phyloP scores from a whole-genome alignment of 1,284 basidiomycete species.

The Lentinula novae-zelandiae region DNA sequence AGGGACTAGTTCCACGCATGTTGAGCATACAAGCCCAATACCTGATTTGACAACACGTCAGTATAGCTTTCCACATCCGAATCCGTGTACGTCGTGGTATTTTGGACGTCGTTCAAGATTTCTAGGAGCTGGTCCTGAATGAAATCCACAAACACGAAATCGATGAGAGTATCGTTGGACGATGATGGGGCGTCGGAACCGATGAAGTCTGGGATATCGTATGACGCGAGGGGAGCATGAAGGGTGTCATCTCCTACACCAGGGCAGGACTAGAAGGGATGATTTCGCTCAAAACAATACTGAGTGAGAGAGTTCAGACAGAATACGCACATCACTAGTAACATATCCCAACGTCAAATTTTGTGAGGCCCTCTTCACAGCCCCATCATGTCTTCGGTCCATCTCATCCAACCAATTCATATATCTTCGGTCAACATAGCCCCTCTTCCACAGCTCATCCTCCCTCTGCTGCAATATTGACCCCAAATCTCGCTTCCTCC shows the following conservation, averaged over 20 bases:
- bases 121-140: conserved; percentile 49
- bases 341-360: conserved; percentile 70
- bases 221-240: conserved; percentile 44
- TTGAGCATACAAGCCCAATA: conserved; percentile 61
- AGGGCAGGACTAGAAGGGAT: conserved; percentile 51
- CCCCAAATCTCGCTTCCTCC: conserved; percentile 16
- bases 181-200: conserved; percentile 47
- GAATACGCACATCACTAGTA: conserved; percentile 57
- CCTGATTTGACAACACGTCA: conserved; percentile 42
- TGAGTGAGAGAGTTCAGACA: not conserved
- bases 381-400: conserved; percentile 32
- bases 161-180: conserved; percentile 47
- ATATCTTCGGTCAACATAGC: conserved; percentile 51
- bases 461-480: conserved; percentile 25
- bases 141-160: conserved; percentile 71
- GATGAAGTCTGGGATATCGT: conserved; percentile 52
- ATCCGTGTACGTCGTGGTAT: conserved; percentile 42
- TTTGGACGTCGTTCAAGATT: conserved; percentile 48
- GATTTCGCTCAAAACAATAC: not conserved
- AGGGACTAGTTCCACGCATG: conserved; percentile 48
- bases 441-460: conserved; percentile 41
- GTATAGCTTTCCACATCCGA: conserved; percentile 53
- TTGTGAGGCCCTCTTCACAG: conserved; percentile 32
- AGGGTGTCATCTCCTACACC: conserved; percentile 56
- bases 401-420: conserved; percentile 53